A percentile compares a stretch with the other conserved stretches of the same genome.
phyloP scores from a whole-genome alignment of 441 rosid genomes.

The Sinapis alba region DNA sequence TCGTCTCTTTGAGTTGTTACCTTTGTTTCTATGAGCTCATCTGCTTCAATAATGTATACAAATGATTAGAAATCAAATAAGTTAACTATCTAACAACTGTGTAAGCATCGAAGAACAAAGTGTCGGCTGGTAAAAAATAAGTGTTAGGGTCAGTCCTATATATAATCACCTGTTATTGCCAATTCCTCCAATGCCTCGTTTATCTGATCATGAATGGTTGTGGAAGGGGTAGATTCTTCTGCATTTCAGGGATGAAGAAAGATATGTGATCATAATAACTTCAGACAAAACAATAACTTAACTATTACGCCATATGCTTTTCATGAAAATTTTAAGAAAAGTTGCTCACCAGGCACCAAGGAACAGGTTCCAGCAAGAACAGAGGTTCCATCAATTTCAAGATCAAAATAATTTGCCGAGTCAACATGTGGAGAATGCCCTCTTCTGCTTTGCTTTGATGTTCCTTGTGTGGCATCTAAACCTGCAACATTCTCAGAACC shows the following conservation, averaged over 20 bases:
- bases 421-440: not conserved
- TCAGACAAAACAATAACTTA: not conserved
- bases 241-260: not conserved
- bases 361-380: conserved; percentile 9
- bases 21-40: conserved; percentile 5
- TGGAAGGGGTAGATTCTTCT: conserved; percentile 3
- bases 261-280: not conserved
- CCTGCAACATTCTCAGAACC: too few relatives aligned
- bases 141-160: not conserved
- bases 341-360: conserved; percentile 30
- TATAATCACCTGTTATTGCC: conserved; percentile 12
- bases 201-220: not conserved
- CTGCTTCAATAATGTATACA: not conserved
- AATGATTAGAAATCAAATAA: not conserved
- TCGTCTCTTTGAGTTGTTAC: not conserved
- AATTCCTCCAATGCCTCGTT: not conserved
- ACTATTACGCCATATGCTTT: not conserved
- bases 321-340: not conserved
- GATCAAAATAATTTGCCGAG: not conserved
- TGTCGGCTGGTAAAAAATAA: not conserved
- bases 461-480: conserved; percentile 1
- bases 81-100: not conserved
- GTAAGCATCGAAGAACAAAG: not conserved
- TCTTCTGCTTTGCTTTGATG: not conserved
- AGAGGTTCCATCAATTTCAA: not conserved